These are phyloP conservation scores for Biscutella auriculata DNA, from an alignment of 441 rosid species.

Conservation along the genomic window DNA sequence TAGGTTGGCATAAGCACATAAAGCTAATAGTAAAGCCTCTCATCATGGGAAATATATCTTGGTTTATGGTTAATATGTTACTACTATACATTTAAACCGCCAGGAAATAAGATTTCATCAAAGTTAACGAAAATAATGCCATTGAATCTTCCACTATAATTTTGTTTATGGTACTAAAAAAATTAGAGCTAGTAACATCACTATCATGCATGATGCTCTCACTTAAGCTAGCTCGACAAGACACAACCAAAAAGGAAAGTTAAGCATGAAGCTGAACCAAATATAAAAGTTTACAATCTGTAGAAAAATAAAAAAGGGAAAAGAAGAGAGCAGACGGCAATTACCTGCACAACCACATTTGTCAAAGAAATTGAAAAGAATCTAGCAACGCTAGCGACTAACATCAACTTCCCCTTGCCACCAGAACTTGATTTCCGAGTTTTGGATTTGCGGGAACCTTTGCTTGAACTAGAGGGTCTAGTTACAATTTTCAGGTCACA, in stretches of 20 bases:
- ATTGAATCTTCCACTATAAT: not conserved
- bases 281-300: not conserved
- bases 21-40: not conserved
- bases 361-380: conserved; percentile 78
- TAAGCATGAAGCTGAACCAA: not conserved
- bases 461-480: conserved; percentile 51
- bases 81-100: not conserved
- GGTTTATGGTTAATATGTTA: not conserved
- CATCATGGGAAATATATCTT: not conserved
- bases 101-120: not conserved
- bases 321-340: not conserved
- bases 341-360: conserved; percentile 70
- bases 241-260: not conserved
- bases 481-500: conserved; percentile 67
- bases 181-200: not conserved
- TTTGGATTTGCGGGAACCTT: conserved; percentile 42
- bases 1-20: not conserved
- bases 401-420: conserved; percentile 81
- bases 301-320: not conserved
- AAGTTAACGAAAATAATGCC: not conserved
- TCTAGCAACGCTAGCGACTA: conserved; percentile 67
- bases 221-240: not conserved
- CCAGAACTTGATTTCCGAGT: conserved; percentile 39
- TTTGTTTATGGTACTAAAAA: not conserved
- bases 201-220: not conserved